Evolutionary conservation across 371 early-diverging fungal genomes (phyloP).

Genomic region (Umbelopsis sp.): DNA sequence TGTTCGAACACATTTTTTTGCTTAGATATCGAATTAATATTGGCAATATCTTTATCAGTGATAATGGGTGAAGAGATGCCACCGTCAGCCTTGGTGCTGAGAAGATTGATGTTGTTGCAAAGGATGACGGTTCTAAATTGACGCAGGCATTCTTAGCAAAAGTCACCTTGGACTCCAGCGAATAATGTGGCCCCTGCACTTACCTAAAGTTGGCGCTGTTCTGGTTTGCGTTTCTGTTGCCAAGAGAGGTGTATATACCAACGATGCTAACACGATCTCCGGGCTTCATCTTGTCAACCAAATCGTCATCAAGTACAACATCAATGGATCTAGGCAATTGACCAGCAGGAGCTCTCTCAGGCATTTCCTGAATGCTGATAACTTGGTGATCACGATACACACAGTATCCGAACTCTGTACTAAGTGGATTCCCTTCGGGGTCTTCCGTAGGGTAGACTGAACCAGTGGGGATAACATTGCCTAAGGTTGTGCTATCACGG

Average conservation of each 20-base stretch:
- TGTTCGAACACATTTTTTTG: slow-evolving; percentile 80
- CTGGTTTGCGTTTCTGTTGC: slow-evolving; percentile 75
- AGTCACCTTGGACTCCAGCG: too few relatives aligned
- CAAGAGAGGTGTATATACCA: slow-evolving; percentile 94
- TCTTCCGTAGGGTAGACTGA: slow-evolving; percentile 88
- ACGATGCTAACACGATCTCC: slow-evolving; percentile 98
- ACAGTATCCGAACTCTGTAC: slow-evolving; percentile 95
- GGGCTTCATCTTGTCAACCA: slow-evolving; percentile 97
- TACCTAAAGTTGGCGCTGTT: slow-evolving; percentile 87
- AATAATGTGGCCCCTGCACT: slow-evolving; percentile 2
- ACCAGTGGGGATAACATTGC: slow-evolving; percentile 69
- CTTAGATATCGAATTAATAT: slow-evolving; percentile 79
- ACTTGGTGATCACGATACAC: slow-evolving; percentile 97
- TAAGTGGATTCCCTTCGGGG: slow-evolving; percentile 89
- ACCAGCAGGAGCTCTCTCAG: slow-evolving; percentile 98
- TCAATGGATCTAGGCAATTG: slow-evolving; percentile 97
- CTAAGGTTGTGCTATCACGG: slow-evolving; percentile 74
- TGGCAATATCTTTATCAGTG: slow-evolving; percentile 81
- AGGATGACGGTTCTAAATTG: slow-evolving; percentile 82
- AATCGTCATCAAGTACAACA: slow-evolving; percentile 96
- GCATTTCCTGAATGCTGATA: slow-evolving; percentile 99
- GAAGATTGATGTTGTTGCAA: slow-evolving; percentile 86
- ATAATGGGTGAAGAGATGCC: slow-evolving; percentile 62
- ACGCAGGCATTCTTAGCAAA: background rate
- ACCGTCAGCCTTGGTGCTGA: slow-evolving; percentile 79